These are phyloP conservation scores for Auriscalpium vulgare DNA, from an alignment of 768 basidiomycete species.

Conservation along the genomic window DNA sequence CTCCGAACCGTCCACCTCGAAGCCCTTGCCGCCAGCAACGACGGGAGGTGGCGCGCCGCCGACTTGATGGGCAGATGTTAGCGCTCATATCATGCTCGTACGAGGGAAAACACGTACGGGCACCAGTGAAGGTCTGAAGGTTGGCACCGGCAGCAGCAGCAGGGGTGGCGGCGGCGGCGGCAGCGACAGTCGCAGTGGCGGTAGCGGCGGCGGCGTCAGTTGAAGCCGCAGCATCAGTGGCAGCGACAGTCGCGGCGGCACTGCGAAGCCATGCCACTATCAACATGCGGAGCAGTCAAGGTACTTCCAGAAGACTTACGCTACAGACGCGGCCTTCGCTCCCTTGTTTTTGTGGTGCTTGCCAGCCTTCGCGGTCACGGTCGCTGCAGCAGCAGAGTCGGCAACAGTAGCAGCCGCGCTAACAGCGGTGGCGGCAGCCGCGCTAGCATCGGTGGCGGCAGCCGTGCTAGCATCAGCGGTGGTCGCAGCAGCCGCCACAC, in stretches of 20 bases:
- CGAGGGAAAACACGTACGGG: slow-evolving; percentile 25
- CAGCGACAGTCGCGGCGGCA: too few relatives aligned
- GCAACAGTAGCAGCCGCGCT: background rate
- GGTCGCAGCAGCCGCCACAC: slow-evolving; percentile 17
- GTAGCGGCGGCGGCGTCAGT: too few relatives aligned
- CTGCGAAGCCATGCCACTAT: too few relatives aligned
- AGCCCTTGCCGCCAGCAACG: slow-evolving; percentile 37
- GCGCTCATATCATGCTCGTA: background rate
- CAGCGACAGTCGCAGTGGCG: background rate
- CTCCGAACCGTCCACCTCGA: slow-evolving; percentile 36
- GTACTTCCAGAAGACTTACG: too few relatives aligned
- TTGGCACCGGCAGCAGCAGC: slow-evolving; percentile 22
- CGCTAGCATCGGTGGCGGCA: slow-evolving; percentile 9
- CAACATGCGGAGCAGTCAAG: too few relatives aligned
- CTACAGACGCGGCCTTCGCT: background rate
- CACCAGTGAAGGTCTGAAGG: slow-evolving; percentile 45
- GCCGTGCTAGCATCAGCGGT: slow-evolving; percentile 3
- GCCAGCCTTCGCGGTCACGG: slow-evolving; percentile 1
- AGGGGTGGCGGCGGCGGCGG: background rate
- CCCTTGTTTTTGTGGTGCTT: background rate
- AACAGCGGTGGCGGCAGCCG: background rate
- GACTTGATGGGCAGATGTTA: slow-evolving; percentile 12
- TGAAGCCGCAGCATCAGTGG: too few relatives aligned
- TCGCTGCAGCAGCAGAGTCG: slow-evolving; percentile 12
- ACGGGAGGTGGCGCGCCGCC: slow-evolving; percentile 42